phyloP scores from a whole-genome alignment of 2,329 filamentous ascomycete species.

The Penicillium sp. region DNA sequence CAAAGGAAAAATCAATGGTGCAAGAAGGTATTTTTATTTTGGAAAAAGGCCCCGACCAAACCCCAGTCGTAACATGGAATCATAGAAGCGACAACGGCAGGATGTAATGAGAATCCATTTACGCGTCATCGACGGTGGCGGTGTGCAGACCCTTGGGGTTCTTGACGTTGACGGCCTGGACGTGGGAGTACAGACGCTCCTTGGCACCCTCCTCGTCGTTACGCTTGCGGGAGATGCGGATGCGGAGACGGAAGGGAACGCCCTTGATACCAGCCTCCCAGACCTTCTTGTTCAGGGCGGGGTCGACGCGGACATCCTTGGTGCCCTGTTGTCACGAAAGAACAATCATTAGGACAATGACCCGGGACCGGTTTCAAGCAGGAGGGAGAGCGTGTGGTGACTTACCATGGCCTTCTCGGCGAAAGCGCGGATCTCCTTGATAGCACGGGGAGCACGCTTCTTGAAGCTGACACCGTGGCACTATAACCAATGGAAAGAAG shows the following conservation, averaged over 20 bases:
- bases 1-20: slow-evolving; percentile 5
- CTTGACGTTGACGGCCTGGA: slow-evolving; percentile 99
- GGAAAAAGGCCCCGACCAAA: slow-evolving; percentile 26
- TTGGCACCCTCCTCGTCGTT: slow-evolving; percentile 99
- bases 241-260: slow-evolving; percentile 92
- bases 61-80: slow-evolving; percentile 28
- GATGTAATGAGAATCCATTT: slow-evolving; percentile 30
- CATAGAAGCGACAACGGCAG: slow-evolving; percentile 25
- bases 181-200: slow-evolving; percentile 99
- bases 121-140: slow-evolving; percentile 73
- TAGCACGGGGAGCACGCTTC: slow-evolving; percentile 96
- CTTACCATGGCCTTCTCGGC: slow-evolving; percentile 95
- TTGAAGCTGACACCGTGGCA: slow-evolving; percentile 98
- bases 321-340: slow-evolving; percentile 69
- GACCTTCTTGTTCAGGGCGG: slow-evolving; percentile 99
- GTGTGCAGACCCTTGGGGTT: slow-evolving; percentile 97
- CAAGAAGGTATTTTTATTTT: slow-evolving; percentile 29
- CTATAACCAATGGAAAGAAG: slow-evolving; percentile 56
- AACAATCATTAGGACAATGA: slow-evolving; percentile 2
- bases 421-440: slow-evolving; percentile 99
- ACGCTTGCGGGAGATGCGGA: slow-evolving; percentile 99
- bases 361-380: too few species aligned
- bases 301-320: slow-evolving; percentile 95
- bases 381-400: too few species aligned
- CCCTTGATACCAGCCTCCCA: slow-evolving; percentile 99